Evolutionary conservation across 192 early-diverging fungal genomes (phyloP).

Genomic region (Umbelopsis sp.): DNA sequence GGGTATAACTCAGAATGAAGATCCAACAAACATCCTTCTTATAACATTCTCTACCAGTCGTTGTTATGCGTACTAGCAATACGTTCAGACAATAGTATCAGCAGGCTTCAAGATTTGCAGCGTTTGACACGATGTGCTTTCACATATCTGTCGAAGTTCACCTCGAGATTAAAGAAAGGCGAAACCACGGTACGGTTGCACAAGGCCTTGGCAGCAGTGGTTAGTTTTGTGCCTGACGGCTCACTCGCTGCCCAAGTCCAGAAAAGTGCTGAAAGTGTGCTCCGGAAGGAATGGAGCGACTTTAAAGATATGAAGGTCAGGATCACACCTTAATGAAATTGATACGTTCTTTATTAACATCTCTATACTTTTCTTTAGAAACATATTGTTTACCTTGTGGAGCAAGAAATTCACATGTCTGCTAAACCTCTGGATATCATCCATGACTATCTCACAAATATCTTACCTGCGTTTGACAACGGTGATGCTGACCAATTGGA

Average conservation of each 20-base stretch:
- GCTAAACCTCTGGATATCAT: constrained; percentile 38
- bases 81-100: not conserved
- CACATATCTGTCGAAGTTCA: constrained; percentile 36
- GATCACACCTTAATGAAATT: constrained; percentile 1
- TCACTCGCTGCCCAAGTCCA: constrained; percentile 24
- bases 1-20: not conserved
- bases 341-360: not conserved
- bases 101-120: constrained; percentile 13
- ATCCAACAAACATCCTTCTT: too few relatives aligned
- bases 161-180: constrained; percentile 40
- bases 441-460: constrained; percentile 33
- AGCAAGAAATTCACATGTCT: constrained; percentile 43
- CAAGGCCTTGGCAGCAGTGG: constrained; percentile 43
- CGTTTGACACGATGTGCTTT: constrained; percentile 36
- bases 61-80: not conserved
- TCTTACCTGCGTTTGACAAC: constrained; percentile 43
- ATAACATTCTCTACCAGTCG: not conserved
- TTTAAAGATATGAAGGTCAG: constrained; percentile 39
- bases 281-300: constrained; percentile 42
- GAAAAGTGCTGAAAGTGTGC: constrained; percentile 33
- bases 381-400: constrained; percentile 46
- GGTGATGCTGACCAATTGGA: constrained; percentile 34
- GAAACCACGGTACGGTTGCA: constrained; percentile 42
- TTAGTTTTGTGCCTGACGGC: constrained; percentile 34
- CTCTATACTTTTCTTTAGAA: constrained; percentile 26